These are phyloP conservation scores for Larix kaempferi DNA, from an alignment of 75 land plant species.

Conservation along the genomic window DNA sequence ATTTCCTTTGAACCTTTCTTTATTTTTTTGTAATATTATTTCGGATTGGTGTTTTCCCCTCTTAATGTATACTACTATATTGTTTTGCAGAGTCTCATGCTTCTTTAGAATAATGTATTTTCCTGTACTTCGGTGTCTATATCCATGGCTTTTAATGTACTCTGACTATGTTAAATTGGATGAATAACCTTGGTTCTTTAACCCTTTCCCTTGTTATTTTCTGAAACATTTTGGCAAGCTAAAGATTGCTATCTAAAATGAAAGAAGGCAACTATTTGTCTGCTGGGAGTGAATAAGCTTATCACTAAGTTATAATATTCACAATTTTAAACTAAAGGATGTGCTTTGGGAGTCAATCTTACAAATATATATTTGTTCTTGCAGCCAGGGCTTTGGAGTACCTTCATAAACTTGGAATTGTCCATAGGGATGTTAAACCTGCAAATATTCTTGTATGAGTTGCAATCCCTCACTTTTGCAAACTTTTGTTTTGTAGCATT, in stretches of 20 bases:
- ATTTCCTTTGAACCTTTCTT: too few species aligned
- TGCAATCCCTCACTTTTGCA: slow-evolving; percentile 5
- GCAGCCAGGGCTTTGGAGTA: slow-evolving; percentile 83
- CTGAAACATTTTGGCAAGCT: background rate
- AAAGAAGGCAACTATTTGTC: background rate
- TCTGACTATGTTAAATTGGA: background rate
- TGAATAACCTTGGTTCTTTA: background rate
- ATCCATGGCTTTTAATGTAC: background rate
- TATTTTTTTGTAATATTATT: too few species aligned
- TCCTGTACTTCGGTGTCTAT: too few species aligned
- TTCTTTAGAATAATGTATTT: too few species aligned
- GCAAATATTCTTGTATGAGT: slow-evolving; percentile 87
- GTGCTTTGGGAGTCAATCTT: background rate
- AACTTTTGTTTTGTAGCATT: slow-evolving; percentile 3
- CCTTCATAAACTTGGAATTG: slow-evolving; percentile 78
- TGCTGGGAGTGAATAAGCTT: background rate
- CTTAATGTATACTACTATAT: too few species aligned
- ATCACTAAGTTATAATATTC: background rate
- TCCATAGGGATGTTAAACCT: slow-evolving; percentile 94
- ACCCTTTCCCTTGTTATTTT: background rate
- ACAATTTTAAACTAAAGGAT: background rate
- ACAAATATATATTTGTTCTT: slow-evolving; percentile 8
- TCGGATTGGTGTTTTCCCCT: too few species aligned
- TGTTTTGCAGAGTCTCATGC: too few species aligned
- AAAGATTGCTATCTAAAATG: background rate